Evolutionary conservation across 106 monocot species (phyloP), one percentile per base, ranked within the genome.

Genomic region (Acanthochlamys bracteata): DNA sequence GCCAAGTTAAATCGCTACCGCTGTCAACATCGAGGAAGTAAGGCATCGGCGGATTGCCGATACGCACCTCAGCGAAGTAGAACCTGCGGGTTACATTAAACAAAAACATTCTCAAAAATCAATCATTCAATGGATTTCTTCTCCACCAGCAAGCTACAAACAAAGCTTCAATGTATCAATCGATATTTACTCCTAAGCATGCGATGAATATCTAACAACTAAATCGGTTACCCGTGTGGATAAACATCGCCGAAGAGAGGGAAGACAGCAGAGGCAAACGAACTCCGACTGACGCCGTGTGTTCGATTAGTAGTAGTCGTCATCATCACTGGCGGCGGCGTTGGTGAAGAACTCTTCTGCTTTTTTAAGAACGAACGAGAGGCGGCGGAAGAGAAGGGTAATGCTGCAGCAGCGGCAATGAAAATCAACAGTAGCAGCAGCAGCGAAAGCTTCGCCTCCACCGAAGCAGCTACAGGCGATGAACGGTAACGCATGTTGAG

Each of bases 1-100:
- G 59, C 95, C 95, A 96, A 49, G 90, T 88, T 56, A 96, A 78
- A 65, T 90, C 95, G 82, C 95, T 96, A n/a, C 95, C 95, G 24
- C 90, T 88, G 72, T 98, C 96, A 10, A 98, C 76, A 60, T 91
- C 91, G 25, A 98, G 76, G 72, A 82, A 98, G 67, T 98, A 98
- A 41, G 91, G 88, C 69, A 70, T 88, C 53, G 90, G 90, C 14
- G 95, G 95, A 12, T 85, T 69, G 7, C 96, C 96, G 46, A 98
- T 83, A 69, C 17, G 74, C 78, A 98, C 75, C 16, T 65, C 7
- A 21, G 23, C 74, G 61, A 56, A 80, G 66, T 74, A 80, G 14
- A 74, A 46, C 45, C 79, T 74, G 67, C 61, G 10, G 33, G 33
- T 33, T 6, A 33, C 4, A 33, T 6, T 6, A 33, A 33, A 33